These are phyloP conservation scores for Sarcodon sp. DNA, from an alignment of 768 basidiomycete genomes.

Conservation along the genomic window DNA sequence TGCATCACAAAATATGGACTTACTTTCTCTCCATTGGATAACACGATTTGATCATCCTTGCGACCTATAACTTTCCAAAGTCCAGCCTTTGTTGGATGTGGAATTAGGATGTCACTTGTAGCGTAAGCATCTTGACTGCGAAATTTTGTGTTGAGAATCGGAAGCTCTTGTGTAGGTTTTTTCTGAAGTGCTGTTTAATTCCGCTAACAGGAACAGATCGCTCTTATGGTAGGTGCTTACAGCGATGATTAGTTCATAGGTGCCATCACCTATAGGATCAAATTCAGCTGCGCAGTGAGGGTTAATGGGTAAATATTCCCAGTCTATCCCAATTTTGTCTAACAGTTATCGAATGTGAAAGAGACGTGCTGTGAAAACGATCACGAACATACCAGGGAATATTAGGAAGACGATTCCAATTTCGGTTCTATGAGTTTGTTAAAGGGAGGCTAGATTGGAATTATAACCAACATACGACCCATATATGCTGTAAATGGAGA, in stretches of 20 bases:
- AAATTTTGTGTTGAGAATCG: conserved; percentile 4
- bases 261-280: conserved; percentile 5
- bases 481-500: neutral
- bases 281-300: conserved; percentile 6
- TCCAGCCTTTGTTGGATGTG: conserved; percentile 7
- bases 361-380: too few species aligned
- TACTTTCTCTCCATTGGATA: conserved; percentile 29
- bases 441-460: neutral
- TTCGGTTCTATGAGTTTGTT: conserved; percentile 3
- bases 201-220: neutral
- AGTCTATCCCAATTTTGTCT: conserved; percentile 1
- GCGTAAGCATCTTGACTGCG: conserved; percentile 10
- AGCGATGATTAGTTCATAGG: conserved; percentile 5
- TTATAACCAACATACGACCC: neutral
- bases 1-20: neutral
- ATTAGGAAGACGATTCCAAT: neutral
- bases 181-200: conserved; percentile 3
- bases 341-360: conserved; percentile 1
- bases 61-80: conserved; percentile 20
- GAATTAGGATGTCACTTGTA: conserved; percentile 8
- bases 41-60: conserved; percentile 30
- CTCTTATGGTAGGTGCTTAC: neutral
- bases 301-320: neutral
- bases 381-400: too few species aligned
- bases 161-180: neutral